Conservation (phyloP, 345 rosid genomes). For the Euphorbia lathyris region DNA sequence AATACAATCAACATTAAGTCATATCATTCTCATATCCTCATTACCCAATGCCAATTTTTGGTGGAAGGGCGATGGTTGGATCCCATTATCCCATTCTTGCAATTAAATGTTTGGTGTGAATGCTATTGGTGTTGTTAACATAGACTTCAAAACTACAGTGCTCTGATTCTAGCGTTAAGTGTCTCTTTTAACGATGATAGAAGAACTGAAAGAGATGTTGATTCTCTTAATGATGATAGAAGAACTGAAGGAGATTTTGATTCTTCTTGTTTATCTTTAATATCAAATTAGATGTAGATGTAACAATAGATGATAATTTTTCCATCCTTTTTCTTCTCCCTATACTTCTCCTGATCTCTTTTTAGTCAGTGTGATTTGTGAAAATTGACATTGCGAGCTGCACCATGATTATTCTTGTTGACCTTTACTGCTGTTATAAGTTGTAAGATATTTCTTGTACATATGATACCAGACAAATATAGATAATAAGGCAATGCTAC, state of each 20-base stretch:
- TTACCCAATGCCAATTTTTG: background rate
- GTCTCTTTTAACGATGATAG: background rate
- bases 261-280: background rate
- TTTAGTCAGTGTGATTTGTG: background rate
- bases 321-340: background rate
- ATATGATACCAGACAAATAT: background rate
- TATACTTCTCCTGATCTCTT: background rate
- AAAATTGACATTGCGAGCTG: background rate
- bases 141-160: background rate
- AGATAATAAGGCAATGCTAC: conserved; percentile 3
- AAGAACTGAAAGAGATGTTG: background rate
- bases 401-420: background rate
- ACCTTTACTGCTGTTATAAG: background rate
- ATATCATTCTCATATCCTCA: background rate
- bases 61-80: conserved; percentile 10
- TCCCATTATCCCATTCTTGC: conserved; percentile 9
- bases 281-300: background rate
- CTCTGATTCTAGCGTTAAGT: background rate
- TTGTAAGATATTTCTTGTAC: background rate
- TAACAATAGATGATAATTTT: background rate
- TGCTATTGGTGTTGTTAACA: background rate
- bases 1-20: background rate
- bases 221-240: background rate
- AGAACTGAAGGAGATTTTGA: background rate
- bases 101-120: too few relatives aligned